phyloP scores from a whole-genome alignment of 345 rosid species.

The Linum tenue region DNA sequence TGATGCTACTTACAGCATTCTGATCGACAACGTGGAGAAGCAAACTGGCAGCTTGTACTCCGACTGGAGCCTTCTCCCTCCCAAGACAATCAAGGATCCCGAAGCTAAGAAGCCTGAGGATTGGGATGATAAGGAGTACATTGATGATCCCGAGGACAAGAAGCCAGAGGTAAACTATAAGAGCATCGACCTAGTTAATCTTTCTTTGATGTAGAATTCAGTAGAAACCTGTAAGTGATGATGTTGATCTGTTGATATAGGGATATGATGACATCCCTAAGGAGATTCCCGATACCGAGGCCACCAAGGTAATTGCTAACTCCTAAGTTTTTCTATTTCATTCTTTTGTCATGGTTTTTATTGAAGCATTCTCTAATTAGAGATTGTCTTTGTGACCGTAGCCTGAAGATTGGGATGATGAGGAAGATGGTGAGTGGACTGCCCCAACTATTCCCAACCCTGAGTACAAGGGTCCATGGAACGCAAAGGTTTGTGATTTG shows the following conservation, averaged over 20 bases:
- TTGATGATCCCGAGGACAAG: slow-evolving; percentile 87
- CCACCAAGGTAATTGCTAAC: slow-evolving; percentile 63
- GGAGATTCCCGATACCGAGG: slow-evolving; percentile 81
- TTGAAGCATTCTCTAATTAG: slow-evolving; percentile 7
- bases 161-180: slow-evolving; percentile 68
- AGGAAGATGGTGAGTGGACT: slow-evolving; percentile 99
- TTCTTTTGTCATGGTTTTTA: neutral
- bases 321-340: neutral
- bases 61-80: slow-evolving; percentile 92
- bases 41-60: slow-evolving; percentile 82
- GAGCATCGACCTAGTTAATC: neutral
- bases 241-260: slow-evolving; percentile 15
- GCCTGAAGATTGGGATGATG: slow-evolving; percentile 99
- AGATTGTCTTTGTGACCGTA: slow-evolving; percentile 14
- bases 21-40: slow-evolving; percentile 86
- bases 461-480: slow-evolving; percentile 94
- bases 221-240: neutral
- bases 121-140: slow-evolving; percentile 90
- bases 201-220: neutral
- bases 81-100: slow-evolving; percentile 85
- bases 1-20: slow-evolving; percentile 87
- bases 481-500: slow-evolving; percentile 69
- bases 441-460: slow-evolving; percentile 94
- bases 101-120: slow-evolving; percentile 99
- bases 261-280: slow-evolving; percentile 95